Evolutionary conservation across 768 basidiomycete genomes (phyloP).

Genomic region (Serendipita sp.): DNA sequence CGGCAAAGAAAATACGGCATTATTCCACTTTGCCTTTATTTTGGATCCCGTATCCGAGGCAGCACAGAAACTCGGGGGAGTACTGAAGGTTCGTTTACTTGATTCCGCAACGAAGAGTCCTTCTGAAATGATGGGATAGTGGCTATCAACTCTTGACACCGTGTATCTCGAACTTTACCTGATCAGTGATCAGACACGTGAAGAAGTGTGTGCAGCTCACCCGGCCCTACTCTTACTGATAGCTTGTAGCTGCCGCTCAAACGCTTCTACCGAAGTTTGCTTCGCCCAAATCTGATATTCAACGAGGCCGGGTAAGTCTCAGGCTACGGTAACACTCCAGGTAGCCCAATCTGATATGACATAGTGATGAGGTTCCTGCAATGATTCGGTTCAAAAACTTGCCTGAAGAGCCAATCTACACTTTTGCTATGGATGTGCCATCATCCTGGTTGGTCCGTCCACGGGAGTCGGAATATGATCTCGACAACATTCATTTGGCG

Average conservation of each 20-base stretch:
- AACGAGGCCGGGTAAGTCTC: conserved; percentile 50
- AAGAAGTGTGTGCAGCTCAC: conserved; percentile 39
- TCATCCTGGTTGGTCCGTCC: conserved; percentile 89
- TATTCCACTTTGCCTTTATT: conserved; percentile 54
- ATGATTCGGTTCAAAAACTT: conserved; percentile 52
- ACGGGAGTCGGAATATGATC: conserved; percentile 72
- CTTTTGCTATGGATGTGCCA: conserved; percentile 84
- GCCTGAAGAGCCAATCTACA: conserved; percentile 79
- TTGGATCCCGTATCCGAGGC: conserved; percentile 74
- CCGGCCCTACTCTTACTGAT: not conserved
- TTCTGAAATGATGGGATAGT: conserved; percentile 25
- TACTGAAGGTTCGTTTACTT: conserved; percentile 43
- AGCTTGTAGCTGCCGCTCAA: conserved; percentile 64
- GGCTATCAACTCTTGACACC: conserved; percentile 47
- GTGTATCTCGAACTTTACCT: conserved; percentile 60
- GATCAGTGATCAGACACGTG: conserved; percentile 43
- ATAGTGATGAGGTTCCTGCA: conserved; percentile 42
- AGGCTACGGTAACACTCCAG: not conserved
- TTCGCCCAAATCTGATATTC: conserved; percentile 42
- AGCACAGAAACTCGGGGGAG: conserved; percentile 73
- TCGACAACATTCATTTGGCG: conserved; percentile 86
- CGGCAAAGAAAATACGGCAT: conserved; percentile 51
- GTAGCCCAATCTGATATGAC: not conserved
- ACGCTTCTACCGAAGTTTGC: conserved; percentile 76
- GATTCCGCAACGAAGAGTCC: not conserved